These are phyloP conservation scores for Boletus coccyginus DNA, from an alignment of 768 basidiomycete genomes.

Conservation along the genomic window DNA sequence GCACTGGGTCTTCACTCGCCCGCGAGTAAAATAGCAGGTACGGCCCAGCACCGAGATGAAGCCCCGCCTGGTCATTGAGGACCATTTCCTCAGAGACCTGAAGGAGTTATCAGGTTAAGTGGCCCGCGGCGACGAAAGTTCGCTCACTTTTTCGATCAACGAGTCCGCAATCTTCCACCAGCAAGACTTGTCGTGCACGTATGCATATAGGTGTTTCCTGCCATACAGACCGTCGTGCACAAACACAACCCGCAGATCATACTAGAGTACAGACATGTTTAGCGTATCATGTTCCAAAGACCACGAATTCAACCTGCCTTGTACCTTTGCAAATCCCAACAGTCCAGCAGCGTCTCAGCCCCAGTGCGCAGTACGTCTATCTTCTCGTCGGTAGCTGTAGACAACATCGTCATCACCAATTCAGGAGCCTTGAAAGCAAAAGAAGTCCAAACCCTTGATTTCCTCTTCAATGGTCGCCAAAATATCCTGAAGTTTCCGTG, in stretches of 20 bases:
- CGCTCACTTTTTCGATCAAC: slow-evolving; percentile 56
- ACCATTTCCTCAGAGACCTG: slow-evolving; percentile 73
- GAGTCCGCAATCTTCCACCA: slow-evolving; percentile 87
- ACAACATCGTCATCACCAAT: neutral
- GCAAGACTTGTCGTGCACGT: slow-evolving; percentile 55
- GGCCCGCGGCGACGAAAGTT: neutral
- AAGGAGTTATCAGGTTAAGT: neutral
- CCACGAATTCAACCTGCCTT: slow-evolving; percentile 39
- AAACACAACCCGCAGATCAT: slow-evolving; percentile 76
- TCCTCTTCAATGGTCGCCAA: slow-evolving; percentile 51
- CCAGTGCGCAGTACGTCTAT: slow-evolving; percentile 45
- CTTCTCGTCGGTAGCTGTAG: slow-evolving; percentile 51
- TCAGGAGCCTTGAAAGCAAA: neutral
- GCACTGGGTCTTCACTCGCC: slow-evolving; percentile 13
- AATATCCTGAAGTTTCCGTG: slow-evolving; percentile 50
- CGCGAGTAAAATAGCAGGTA: slow-evolving; percentile 72
- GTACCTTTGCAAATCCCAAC: slow-evolving; percentile 61
- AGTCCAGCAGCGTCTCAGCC: slow-evolving; percentile 50
- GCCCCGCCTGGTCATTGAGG: slow-evolving; percentile 63
- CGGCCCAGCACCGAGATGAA: slow-evolving; percentile 76
- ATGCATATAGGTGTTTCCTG: slow-evolving; percentile 75
- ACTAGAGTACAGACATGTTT: slow-evolving; percentile 41
- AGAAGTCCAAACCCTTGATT: slow-evolving; percentile 45
- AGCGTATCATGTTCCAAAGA: neutral
- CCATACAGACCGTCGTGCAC: slow-evolving; percentile 78